These are phyloP conservation scores for Dendrobium catenatum DNA, from an alignment of 106 monocot species.

Conservation along the genomic window DNA sequence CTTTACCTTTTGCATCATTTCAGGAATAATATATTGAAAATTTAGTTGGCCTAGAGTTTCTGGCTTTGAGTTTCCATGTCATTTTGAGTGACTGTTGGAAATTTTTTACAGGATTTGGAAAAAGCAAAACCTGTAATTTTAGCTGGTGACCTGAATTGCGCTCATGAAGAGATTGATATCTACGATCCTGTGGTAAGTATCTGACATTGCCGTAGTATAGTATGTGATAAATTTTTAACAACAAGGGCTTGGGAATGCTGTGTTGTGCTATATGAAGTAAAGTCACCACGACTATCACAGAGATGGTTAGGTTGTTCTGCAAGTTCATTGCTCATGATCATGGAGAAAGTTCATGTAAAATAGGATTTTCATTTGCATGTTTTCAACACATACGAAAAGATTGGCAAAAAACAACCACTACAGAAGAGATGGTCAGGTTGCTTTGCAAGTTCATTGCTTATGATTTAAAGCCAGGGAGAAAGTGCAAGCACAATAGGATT, in stretches of 20 bases:
- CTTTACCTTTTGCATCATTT: neutral
- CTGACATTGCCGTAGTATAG: neutral
- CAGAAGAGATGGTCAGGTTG: too few relatives aligned
- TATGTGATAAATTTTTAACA: neutral
- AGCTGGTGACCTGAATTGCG: conserved; percentile 89
- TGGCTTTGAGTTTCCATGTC: neutral
- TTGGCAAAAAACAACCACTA: too few relatives aligned
- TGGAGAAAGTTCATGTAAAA: neutral
- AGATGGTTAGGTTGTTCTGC: too few relatives aligned
- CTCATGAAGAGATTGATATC: conserved; percentile 91
- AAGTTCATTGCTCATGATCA: neutral
- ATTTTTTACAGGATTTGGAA: conserved; percentile 66
- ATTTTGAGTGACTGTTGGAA: neutral
- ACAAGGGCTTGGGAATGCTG: neutral
- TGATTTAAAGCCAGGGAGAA: too few relatives aligned
- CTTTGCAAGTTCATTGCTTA: too few relatives aligned
- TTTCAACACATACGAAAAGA: too few relatives aligned
- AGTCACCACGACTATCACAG: neutral
- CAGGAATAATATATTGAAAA: neutral
- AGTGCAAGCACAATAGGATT: too few relatives aligned
- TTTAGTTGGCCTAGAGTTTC: neutral
- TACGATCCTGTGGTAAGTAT: conserved; percentile 71
- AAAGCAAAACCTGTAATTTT: conserved; percentile 84
- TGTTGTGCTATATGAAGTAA: neutral
- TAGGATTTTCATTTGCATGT: too few relatives aligned